phyloP scores from a whole-genome alignment of 2,329 filamentous ascomycete genomes.

The Fusarium paranaense region DNA sequence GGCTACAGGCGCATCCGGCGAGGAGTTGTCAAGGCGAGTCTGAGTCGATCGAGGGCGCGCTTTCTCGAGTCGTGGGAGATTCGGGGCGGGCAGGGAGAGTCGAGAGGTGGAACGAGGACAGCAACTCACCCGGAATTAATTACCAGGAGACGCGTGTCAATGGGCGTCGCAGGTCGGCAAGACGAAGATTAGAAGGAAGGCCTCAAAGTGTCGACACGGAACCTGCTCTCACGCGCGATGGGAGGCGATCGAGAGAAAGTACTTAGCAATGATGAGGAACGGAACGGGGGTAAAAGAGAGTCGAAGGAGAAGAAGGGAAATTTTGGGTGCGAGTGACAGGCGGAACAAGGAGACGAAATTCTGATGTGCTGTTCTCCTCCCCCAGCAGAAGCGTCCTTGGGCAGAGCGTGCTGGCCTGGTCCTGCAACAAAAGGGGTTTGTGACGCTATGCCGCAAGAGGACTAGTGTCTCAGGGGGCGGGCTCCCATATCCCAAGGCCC shows the following conservation, averaged over 20 bases:
- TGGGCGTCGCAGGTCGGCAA: conserved; percentile 45
- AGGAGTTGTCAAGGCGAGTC: conserved; percentile 12
- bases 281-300: conserved; percentile 42
- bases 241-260: conserved; percentile 48
- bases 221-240: conserved; percentile 45
- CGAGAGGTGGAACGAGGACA: conserved; percentile 39
- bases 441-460: conserved; percentile 40
- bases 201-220: conserved; percentile 34
- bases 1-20: conserved; percentile 11
- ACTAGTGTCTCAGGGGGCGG: conserved; percentile 39
- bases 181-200: conserved; percentile 42
- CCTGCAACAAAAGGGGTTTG: conserved; percentile 50
- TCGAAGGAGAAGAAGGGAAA: conserved; percentile 46
- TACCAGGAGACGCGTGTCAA: conserved; percentile 51
- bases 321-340: conserved; percentile 46
- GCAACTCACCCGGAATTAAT: conserved; percentile 44
- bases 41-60: conserved; percentile 27
- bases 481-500: conserved; percentile 33
- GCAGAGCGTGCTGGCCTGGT: conserved; percentile 40
- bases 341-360: conserved; percentile 48
- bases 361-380: conserved; percentile 48
- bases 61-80: conserved; percentile 23
- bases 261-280: conserved; percentile 51
- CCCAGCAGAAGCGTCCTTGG: conserved; percentile 41
- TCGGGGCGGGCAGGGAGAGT: conserved; percentile 10